Evolutionary conservation across 306 rosid genomes (phyloP), one percentile per base, ranked within the genome.

Genomic region (Cucumis melo): DNA sequence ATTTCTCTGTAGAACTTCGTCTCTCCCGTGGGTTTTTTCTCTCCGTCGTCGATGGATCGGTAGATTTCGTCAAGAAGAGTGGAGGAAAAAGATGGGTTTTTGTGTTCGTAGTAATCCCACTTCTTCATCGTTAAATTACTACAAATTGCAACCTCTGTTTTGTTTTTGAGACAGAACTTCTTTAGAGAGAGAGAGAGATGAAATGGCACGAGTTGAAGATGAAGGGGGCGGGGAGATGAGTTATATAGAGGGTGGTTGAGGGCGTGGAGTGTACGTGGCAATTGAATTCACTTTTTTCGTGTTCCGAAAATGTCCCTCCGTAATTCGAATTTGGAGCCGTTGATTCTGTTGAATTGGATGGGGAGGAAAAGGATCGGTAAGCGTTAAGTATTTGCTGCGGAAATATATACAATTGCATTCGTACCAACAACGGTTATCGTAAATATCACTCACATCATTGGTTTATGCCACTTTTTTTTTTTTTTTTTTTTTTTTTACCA

Each of bases 71-170:
- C 97, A 24, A 94, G 93, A 0, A 94, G 91, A n/a, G 75, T 77
- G 32, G 99, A 88, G 17, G 99, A 94, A 83, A 91, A 91, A 10
- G 97, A 90, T 1, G 94, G 94, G 77, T 39, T 85, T 42, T 84
- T 77, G 24, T 64, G 19, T 10, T 79, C 48, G 74, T 27, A 36
- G 36, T 15, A 75, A 55, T 86, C 80, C 56, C 73, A 23, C 75
- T 82, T 77, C 70, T 87, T 80, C 96, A 87, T 91, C 42, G 80
- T 51, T 77, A 77, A 76, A 34, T 36, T 17, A 34, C 10, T 60
- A n/a, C 29, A 36, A 36, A 23, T 12, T 39, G 57, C 9, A 76
- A 41, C 19, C 46, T 78, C 74, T 55, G 71, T 50, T 77, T 82
- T 59, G 13, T 53, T 1, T 48, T 61, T 81, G 80, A 57, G 60